Evolutionary conservation across 2,329 filamentous ascomycete species (phyloP).

Genomic region (Aureobasidium pullulans): DNA sequence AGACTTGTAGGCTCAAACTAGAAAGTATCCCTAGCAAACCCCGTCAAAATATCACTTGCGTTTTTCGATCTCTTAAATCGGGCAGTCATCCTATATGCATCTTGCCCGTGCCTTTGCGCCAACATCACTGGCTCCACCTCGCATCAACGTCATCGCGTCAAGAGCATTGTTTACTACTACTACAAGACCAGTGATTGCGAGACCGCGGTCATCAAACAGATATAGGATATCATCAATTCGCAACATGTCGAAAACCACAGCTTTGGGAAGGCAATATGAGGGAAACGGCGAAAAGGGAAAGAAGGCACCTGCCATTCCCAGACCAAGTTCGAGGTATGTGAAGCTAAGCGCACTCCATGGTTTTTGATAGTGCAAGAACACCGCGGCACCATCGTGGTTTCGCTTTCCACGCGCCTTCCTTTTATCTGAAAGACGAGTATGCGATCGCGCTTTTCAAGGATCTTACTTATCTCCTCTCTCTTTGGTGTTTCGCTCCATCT

Average conservation of each 20-base stretch:
- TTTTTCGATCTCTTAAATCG: background rate
- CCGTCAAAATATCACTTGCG: background rate
- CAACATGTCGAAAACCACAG: background rate
- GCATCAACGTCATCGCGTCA: background rate
- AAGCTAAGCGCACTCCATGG: background rate
- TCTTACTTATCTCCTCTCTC: background rate
- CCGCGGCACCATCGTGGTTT: background rate
- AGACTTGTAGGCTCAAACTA: background rate
- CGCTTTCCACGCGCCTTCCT: background rate
- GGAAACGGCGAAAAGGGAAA: conserved; percentile 21
- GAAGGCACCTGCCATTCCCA: conserved; percentile 40
- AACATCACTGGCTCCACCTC: background rate
- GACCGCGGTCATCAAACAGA: background rate
- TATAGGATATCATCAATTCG: background rate
- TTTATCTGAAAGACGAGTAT: background rate
- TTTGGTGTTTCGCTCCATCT: background rate
- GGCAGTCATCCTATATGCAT: background rate
- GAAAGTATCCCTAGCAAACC: background rate
- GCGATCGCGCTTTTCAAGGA: background rate
- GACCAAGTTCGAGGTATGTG: conserved; percentile 57
- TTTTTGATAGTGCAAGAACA: background rate
- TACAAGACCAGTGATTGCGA: too few species aligned
- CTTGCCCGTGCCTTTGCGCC: conserved; percentile 1
- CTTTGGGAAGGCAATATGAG: background rate
- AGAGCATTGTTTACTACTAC: background rate